These are phyloP conservation scores for Metarhizium sp. DNA, from an alignment of 2,329 filamentous ascomycete species.

Conservation along the genomic window DNA sequence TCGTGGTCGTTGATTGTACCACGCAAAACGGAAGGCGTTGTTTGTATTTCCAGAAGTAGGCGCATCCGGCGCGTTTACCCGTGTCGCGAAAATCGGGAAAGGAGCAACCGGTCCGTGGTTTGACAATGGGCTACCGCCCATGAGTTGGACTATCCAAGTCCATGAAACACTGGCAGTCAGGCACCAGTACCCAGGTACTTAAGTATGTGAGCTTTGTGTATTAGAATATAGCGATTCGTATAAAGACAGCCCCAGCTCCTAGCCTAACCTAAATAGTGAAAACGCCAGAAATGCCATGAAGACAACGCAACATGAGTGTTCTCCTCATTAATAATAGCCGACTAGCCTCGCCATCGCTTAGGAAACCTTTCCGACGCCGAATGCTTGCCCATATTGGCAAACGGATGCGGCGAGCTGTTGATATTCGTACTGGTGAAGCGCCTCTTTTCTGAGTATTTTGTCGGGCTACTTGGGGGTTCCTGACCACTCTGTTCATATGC, in stretches of 20 bases:
- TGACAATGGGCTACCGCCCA: not conserved
- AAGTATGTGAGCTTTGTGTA: not conserved
- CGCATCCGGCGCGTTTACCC: no score
- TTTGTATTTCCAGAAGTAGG: not conserved
- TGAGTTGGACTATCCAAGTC: no score
- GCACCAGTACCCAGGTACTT: not conserved
- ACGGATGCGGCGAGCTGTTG: slow-evolving; percentile 24
- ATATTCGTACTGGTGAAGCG: slow-evolving; percentile 14
- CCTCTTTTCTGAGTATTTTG: slow-evolving; percentile 25
- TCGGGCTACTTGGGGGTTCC: slow-evolving; percentile 29
- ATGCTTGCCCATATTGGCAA: slow-evolving; percentile 26
- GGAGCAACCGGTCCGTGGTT: not conserved
- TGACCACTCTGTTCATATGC: slow-evolving; percentile 40
- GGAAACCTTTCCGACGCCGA: slow-evolving; percentile 33
- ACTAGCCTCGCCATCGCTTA: slow-evolving; percentile 4
- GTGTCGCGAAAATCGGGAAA: no score
- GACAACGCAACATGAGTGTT: not conserved
- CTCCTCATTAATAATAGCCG: not conserved
- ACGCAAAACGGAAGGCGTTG: not conserved
- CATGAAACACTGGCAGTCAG: not conserved
- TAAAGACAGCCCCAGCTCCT: not conserved
- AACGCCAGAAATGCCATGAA: slow-evolving; percentile 5
- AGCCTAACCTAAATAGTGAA: not conserved
- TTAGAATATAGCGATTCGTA: not conserved
- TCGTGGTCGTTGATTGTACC: not conserved